Base-by-base conservation (phyloP, 768 basidiomycete genomes). In the Hericium coralloides region DNA sequence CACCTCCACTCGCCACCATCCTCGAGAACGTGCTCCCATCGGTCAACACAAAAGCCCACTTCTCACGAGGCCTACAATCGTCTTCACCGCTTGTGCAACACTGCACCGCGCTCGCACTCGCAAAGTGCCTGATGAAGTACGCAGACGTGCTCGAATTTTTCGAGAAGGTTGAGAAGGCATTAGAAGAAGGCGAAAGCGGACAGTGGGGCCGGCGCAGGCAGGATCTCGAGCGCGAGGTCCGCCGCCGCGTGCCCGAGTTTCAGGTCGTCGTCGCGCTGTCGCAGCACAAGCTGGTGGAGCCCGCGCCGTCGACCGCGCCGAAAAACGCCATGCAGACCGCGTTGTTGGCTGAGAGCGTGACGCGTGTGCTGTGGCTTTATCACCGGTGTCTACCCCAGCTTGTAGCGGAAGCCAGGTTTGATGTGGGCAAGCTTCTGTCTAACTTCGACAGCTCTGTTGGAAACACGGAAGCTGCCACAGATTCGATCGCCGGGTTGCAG, bases 361-460 rank as follows among this genome's bases (percentile, higher is more conserved):
- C 93, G 61, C 71, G 93, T 25, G 69, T 98, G 43, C 72, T 97
- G 58, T 89, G 87, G 80, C 75, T 95, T 52, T 98, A 97, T 67
- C 90, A 95, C 63, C 76, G 76, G 22, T 84, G 82, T 58, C 69
- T 95, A 26, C 90, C 92, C 0, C 73, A 78, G 1, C 70, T 92
- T 1, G 85, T 89, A 3, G 81, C 83, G 0, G 92, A 94, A 67
- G 83, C 83, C 25, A 76, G 84, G 52, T 98, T 95, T 63, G 95
- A 98, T 68, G 82, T 87, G 38, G 91, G 91, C 2, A 92, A 92
- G 67, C 66, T 95, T 20, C 69, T 94, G 26, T 74, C 74, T 55
- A 72, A 75, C 55, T 73, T 85, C 60, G 67, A 72, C 47, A 41
- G 64, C 31, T 43, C 64, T 45, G 52, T 61, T 53, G 12, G 59